Evolutionary conservation across 2,329 filamentous ascomycete species (phyloP).

Genomic region (Aspergillus uvarum): DNA sequence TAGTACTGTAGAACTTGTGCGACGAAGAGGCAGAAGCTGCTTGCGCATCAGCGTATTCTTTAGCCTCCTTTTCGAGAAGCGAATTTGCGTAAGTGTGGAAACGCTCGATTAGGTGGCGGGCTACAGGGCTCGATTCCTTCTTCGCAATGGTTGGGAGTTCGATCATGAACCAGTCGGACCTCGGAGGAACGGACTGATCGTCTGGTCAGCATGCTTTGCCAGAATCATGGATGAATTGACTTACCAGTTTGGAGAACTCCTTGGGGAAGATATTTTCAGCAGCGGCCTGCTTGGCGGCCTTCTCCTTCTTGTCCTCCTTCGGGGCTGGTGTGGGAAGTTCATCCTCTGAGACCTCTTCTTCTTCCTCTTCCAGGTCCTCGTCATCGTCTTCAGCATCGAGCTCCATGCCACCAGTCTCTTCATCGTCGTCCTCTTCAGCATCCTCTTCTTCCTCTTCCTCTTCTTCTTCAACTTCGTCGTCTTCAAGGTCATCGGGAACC

Average conservation of each 20-base stretch:
- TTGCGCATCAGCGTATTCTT: slow-evolving; percentile 69
- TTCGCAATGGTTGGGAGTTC: slow-evolving; percentile 55
- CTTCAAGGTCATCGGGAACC: slow-evolving; percentile 36
- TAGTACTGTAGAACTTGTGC: slow-evolving; percentile 93
- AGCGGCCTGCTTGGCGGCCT: slow-evolving; percentile 18
- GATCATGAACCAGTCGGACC: slow-evolving; percentile 67
- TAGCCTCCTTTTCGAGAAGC: slow-evolving; percentile 75
- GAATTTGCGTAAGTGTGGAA: slow-evolving; percentile 67
- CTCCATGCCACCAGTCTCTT: slow-evolving; percentile 29
- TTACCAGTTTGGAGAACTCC: slow-evolving; percentile 38
- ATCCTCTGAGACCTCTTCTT: slow-evolving; percentile 30
- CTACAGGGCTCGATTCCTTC: slow-evolving; percentile 47
- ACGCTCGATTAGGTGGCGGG: slow-evolving; percentile 56
- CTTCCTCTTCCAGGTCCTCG: slow-evolving; percentile 28
- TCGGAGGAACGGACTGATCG: slow-evolving; percentile 57
- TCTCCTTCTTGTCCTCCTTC: slow-evolving; percentile 26
- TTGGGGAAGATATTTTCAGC: slow-evolving; percentile 32
- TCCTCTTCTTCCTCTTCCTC: slow-evolving; percentile 39
- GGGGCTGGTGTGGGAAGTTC: slow-evolving; percentile 20
- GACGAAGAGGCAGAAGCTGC: slow-evolving; percentile 77
- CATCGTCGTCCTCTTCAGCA: slow-evolving; percentile 33
- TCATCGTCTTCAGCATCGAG: slow-evolving; percentile 34
- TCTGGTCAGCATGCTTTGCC: slow-evolving; percentile 10
- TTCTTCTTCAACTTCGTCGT: slow-evolving; percentile 31
- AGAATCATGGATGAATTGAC: slow-evolving; percentile 7